phyloP scores from a whole-genome alignment of 2,329 filamentous ascomycete genomes.

The Tolypocladium tundrense region DNA sequence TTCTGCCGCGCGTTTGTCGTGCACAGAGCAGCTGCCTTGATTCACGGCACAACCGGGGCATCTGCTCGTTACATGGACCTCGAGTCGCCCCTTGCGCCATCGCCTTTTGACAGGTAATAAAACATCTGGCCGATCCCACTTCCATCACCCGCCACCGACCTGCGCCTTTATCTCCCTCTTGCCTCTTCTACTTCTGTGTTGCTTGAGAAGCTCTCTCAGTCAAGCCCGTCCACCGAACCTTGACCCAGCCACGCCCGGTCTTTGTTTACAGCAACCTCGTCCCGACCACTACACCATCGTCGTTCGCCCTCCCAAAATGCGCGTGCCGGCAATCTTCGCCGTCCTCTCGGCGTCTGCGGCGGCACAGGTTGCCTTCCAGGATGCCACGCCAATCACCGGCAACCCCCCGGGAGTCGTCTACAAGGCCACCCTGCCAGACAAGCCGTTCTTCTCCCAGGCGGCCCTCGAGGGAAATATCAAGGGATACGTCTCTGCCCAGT shows the following conservation, averaged over 20 bases:
- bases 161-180: background rate
- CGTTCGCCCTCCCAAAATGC: background rate
- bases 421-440: conserved; percentile 43
- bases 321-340: conserved; percentile 7
- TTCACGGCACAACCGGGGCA: background rate
- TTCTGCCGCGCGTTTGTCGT: background rate
- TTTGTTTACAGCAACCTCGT: background rate
- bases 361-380: conserved; percentile 18
- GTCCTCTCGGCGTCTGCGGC: conserved; percentile 15
- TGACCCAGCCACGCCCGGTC: background rate
- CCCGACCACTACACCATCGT: background rate
- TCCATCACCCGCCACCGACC: background rate
- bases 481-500: conserved; percentile 31
- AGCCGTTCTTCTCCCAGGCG: conserved; percentile 38
- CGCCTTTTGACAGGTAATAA: background rate
- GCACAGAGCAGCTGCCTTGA: background rate
- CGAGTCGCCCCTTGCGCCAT: background rate
- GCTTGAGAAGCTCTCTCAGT: background rate
- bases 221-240: background rate
- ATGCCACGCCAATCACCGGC: conserved; percentile 40
- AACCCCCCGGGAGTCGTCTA: conserved; percentile 48
- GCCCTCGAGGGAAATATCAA: conserved; percentile 34
- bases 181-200: background rate
- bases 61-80: background rate
- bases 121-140: background rate